These are phyloP conservation scores for Penstemon barbatus DNA, from an alignment of 257 asterid genomes.

Conservation along the genomic window DNA sequence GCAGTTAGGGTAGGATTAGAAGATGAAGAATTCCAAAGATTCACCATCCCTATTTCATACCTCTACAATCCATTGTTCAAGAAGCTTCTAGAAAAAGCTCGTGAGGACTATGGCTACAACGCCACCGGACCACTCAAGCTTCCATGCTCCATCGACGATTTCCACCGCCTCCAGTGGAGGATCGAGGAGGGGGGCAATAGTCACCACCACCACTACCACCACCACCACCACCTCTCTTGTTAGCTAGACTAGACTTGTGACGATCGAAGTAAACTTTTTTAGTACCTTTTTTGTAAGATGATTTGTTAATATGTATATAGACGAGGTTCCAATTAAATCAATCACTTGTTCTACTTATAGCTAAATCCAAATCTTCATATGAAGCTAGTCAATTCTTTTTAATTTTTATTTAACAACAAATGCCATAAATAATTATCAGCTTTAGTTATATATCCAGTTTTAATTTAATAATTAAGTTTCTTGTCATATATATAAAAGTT, in stretches of 20 bases:
- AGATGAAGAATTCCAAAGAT: conserved; percentile 31
- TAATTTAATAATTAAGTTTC: no score
- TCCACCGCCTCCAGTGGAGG: conserved; percentile 47
- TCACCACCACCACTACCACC: conserved; percentile 19
- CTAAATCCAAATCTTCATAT: no score
- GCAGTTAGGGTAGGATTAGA: conserved; percentile 34
- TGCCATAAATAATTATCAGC: no score
- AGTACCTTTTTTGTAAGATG: no score
- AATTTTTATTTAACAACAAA: no score
- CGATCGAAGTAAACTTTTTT: not conserved
- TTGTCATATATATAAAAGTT: no score
- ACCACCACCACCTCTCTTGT: conserved; percentile 37
- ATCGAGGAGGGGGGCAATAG: conserved; percentile 38
- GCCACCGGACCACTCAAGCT: conserved; percentile 40
- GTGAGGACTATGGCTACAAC: conserved; percentile 44
- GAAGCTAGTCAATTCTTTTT: no score
- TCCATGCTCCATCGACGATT: conserved; percentile 47
- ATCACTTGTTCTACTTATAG: no score
- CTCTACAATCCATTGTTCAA: conserved; percentile 40
- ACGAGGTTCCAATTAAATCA: no score
- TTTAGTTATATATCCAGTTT: no score
- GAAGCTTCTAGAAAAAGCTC: conserved; percentile 44
- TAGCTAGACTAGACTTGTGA: not conserved
- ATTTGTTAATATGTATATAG: no score
- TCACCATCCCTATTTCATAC: conserved; percentile 45